Evolutionary conservation across 495 filamentous ascomycete species (phyloP).

Genomic region (Evansstolkia leycettana): DNA sequence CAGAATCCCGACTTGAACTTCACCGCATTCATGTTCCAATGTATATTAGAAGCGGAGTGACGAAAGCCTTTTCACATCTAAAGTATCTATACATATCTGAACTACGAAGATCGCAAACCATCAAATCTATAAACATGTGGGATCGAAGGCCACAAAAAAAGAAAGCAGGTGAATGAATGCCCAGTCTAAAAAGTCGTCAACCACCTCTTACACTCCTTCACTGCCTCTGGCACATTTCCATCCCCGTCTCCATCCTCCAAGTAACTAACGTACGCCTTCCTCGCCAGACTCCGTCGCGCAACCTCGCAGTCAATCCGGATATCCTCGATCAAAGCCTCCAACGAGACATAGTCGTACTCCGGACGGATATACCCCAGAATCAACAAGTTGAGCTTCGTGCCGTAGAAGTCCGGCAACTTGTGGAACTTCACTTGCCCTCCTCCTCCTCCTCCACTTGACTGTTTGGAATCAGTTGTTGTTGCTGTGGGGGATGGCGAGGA

Average conservation of each 20-base stretch:
- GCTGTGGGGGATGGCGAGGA: conserved; percentile 36
- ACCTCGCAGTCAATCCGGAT: conserved; percentile 84
- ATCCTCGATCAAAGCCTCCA: conserved; percentile 76
- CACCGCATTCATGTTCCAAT: too few relatives aligned
- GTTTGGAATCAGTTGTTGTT: not conserved
- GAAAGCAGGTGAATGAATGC: too few relatives aligned
- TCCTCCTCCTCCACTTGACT: too few relatives aligned
- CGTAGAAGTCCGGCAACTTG: conserved; percentile 69
- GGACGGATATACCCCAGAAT: conserved; percentile 81
- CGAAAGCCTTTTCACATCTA: too few relatives aligned
- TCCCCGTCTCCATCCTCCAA: conserved; percentile 27
- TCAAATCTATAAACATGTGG: too few relatives aligned
- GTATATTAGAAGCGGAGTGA: too few relatives aligned
- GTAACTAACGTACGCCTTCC: conserved; percentile 52
- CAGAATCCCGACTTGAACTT: too few relatives aligned
- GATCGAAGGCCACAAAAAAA: too few relatives aligned
- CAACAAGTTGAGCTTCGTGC: conserved; percentile 57
- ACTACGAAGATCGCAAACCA: too few relatives aligned
- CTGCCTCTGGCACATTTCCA: conserved; percentile 7
- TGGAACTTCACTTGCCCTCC: conserved; percentile 18
- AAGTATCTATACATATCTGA: too few relatives aligned
- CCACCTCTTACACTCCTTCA: conserved; percentile 22
- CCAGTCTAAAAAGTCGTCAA: conserved; percentile 17
- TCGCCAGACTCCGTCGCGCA: conserved; percentile 55
- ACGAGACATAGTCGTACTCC: conserved; percentile 74